Evolutionary conservation across 305 asterid genomes (phyloP), one percentile per base, ranked within the genome.

Genomic region (Plantago lanceolata): DNA sequence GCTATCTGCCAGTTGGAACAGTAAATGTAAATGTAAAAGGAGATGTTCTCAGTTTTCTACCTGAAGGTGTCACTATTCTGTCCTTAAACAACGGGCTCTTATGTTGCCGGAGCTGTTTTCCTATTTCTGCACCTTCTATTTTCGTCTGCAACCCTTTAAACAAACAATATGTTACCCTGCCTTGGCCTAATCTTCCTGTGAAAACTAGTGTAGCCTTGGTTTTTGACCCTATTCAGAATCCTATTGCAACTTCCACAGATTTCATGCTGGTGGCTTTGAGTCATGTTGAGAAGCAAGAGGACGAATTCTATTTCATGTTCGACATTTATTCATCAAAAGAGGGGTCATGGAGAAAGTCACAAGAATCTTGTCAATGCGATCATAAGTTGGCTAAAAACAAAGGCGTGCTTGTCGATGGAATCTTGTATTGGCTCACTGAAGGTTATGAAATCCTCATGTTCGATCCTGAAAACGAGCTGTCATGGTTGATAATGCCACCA

Each of bases 371-470:
- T 48, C 56, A 15, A 11, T 76, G 81, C 66, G 66, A 31, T 16
- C 59, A 58, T 17, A 29, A 66, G 2, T 20, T 85, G 35, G 55
- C 49, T 21, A 85, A 78, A 54, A 86, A 73, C 75, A 78, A 65
- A 65, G 82, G 86, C 18, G 65, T 78, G 21, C 70, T 61, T 12
- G 86, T 67, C 0, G 70, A 47, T 5, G 94, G 88, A 57, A 28
- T 31, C 21, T 29, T 81, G 45, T 86, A 77, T 57, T 86, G 96
- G 94, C 88, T 77, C 6, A 81, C 86, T 2, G 75, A 73, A 26
- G 91, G 86, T 26, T 73, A 68, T 48, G 54, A 71, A 26, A 70
- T 89, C 67, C 82, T 89, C 44, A 79, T 81, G 92, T 83, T 81
- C 45, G 81, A 89, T 71, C 78, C 77, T 19, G 21, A 58, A 29